phyloP scores from a whole-genome alignment of 2,329 filamentous ascomycete genomes.

The Gnomoniopsis smithogilvyi region DNA sequence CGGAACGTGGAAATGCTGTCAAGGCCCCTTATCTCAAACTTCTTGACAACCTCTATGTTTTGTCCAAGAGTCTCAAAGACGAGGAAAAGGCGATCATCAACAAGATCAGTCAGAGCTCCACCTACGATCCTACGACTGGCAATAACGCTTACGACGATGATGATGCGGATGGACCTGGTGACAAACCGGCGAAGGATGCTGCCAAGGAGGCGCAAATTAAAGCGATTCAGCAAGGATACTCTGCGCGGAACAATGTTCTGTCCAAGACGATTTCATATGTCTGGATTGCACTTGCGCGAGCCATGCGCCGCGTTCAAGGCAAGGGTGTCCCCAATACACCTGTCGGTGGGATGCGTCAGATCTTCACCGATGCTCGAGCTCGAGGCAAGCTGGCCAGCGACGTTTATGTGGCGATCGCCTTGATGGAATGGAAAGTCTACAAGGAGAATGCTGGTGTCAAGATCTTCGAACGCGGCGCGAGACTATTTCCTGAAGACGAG shows the following conservation, averaged over 20 bases:
- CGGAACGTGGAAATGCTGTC: constrained; percentile 73
- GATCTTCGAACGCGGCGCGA: constrained; percentile 92
- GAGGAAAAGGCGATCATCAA: constrained; percentile 57
- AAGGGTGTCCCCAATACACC: constrained; percentile 62
- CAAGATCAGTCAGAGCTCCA: constrained; percentile 50
- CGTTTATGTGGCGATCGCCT: constrained; percentile 88
- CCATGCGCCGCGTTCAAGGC: constrained; percentile 91
- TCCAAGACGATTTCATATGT: constrained; percentile 86
- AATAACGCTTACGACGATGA: constrained; percentile 40
- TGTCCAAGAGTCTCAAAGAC: constrained; percentile 71
- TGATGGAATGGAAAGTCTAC: constrained; percentile 94
- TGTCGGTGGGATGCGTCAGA: constrained; percentile 70
- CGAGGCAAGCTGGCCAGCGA: constrained; percentile 88
- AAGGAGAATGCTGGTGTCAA: constrained; percentile 89
- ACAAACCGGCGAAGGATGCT: constrained; percentile 42
- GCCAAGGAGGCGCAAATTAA: constrained; percentile 63
- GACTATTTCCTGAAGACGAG: constrained; percentile 91
- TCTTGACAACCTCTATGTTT: constrained; percentile 81
- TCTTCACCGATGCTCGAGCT: constrained; percentile 86
- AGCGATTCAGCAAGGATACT: constrained; percentile 63
- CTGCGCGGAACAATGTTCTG: constrained; percentile 69
- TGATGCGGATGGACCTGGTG: constrained; percentile 46
- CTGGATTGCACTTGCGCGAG: constrained; percentile 92
- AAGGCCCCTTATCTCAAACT: constrained; percentile 81
- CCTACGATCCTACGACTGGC: constrained; percentile 14